Percentiles rank a stretch among this genome's conserved stretches.
Conservation (phyloP, 768 basidiomycete genomes). For the Termitomyces sp. region DNA sequence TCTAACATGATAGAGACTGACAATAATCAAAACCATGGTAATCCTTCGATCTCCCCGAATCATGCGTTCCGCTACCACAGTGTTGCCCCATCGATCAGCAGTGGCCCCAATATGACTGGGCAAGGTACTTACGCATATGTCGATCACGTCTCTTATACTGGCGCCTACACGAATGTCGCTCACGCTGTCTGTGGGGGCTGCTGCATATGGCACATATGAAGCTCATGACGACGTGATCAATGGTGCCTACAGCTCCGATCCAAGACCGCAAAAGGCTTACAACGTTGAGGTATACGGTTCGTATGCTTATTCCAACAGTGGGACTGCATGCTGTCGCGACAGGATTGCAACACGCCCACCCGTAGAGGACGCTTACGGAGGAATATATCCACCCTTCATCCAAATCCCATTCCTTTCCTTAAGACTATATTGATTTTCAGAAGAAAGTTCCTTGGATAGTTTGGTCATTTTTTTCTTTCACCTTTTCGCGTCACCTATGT, state of each 20-base stretch:
- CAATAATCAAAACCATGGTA: slow-evolving; percentile 17
- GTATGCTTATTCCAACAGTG: slow-evolving; percentile 30
- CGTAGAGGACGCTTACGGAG: slow-evolving; percentile 31
- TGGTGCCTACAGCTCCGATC: slow-evolving; percentile 36
- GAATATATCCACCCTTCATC: too few relatives aligned
- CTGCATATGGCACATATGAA: slow-evolving; percentile 21
- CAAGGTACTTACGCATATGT: slow-evolving; percentile 28
- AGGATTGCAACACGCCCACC: slow-evolving; percentile 18
- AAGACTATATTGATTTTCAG: too few relatives aligned
- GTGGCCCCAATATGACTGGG: slow-evolving; percentile 32
- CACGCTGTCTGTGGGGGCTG: not conserved
- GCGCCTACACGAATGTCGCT: not conserved
- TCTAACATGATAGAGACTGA: slow-evolving; percentile 18
- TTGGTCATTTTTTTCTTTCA: too few relatives aligned
- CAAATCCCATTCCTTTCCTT: too few relatives aligned
- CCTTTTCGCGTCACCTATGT: too few relatives aligned
- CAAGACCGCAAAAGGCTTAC: slow-evolving; percentile 30
- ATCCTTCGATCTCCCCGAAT: slow-evolving; percentile 20
- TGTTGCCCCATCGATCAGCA: slow-evolving; percentile 22
- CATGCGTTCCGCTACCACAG: slow-evolving; percentile 22
- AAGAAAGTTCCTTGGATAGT: too few relatives aligned
- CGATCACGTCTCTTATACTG: slow-evolving; percentile 4
- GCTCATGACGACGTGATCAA: slow-evolving; percentile 22
- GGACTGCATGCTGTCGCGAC: slow-evolving; percentile 25
- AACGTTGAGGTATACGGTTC: slow-evolving; percentile 39